Percentiles rank a stretch among this genome's conserved stretches.
Conservation (phyloP, 1,284 basidiomycete genomes). For the Leccinum griseonigrum region DNA sequence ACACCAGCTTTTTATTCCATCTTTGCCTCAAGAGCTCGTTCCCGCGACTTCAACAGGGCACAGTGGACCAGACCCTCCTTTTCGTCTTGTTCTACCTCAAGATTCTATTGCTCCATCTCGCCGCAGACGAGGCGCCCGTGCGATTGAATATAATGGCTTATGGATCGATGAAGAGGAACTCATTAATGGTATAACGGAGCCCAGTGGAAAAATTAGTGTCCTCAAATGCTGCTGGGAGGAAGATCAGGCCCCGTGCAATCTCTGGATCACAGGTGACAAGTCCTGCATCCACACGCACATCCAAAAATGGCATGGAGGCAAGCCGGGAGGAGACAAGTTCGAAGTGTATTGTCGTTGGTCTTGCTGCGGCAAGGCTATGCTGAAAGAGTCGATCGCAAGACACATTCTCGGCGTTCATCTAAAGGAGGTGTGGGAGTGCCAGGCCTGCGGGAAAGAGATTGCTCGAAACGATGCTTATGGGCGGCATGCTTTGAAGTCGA, state of each 20-base stretch:
- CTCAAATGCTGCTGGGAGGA: slow-evolving; percentile 14
- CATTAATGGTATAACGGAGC: background rate
- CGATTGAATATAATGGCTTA: slow-evolving; percentile 4
- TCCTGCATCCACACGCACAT: slow-evolving; percentile 16
- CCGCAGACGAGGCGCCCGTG: background rate
- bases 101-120: background rate
- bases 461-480: slow-evolving; percentile 10
- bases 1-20: too few species aligned
- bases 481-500: slow-evolving; percentile 7
- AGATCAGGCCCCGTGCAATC: slow-evolving; percentile 5
- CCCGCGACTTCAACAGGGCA: too few species aligned
- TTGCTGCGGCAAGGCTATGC: slow-evolving; percentile 13
- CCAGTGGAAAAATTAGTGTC: slow-evolving; percentile 4
- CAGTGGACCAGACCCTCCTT: too few species aligned
- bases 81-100: too few species aligned
- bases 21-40: too few species aligned
- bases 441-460: slow-evolving; percentile 9
- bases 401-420: slow-evolving; percentile 17
- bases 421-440: slow-evolving; percentile 12
- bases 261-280: slow-evolving; percentile 22
- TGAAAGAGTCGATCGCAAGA: slow-evolving; percentile 19
- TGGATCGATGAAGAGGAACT: slow-evolving; percentile 18
- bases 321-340: slow-evolving; percentile 13
- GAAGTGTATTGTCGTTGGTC: slow-evolving; percentile 12
- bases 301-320: slow-evolving; percentile 18